Evolutionary conservation across 164 flowering plant genomes (phyloP), one percentile per base, ranked within the genome.

Genomic region (Piper betle): DNA sequence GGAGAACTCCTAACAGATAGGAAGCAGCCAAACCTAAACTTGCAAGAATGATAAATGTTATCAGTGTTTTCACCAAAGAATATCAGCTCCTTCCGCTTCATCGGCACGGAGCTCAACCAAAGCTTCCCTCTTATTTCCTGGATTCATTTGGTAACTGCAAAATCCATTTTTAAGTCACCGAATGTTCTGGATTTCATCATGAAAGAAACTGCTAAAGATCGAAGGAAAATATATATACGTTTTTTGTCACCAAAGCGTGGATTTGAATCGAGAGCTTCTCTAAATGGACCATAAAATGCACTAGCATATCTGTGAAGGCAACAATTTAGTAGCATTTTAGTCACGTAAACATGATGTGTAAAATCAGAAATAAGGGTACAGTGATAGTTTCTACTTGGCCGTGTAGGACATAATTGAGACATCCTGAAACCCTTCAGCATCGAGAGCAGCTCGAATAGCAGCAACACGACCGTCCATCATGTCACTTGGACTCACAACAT

Each of bases 401-500:
- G 97, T 82, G 62, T 94, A 94, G 37, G 99, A 91, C 99, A 94
- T 94, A 66, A 94, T 85, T 20, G 96, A 91, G 59, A 94, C 97
- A 75, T 91, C 78, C 52, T 76, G 80, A 78, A 88, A 88, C 54
- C 96, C 96, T 74, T 84, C 94, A 63, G 82, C 80, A 80, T 88
- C 97, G 73, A 94, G 84, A 71, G 97, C 94, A 39, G 82, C 70
- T 25, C 99, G 86, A 73, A 94, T 83, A 50, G 96, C 97, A 62
- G 88, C 96, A 3, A 94, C 83, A 62, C 96, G 88, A 13, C 96
- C 99, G 78, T 94, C 99, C 97, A 94, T 91, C 99, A 94, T 91
- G 73, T 94, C 97, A 77, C 99, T 91, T 37, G 99, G 97, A 71
- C 96, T 87, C 39, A 91, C 88, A 66, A 94, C 90, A 78, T 94